Conservation (phyloP, 2,329 filamentous ascomycete genomes). For the Nigrograna mackinnonii region DNA sequence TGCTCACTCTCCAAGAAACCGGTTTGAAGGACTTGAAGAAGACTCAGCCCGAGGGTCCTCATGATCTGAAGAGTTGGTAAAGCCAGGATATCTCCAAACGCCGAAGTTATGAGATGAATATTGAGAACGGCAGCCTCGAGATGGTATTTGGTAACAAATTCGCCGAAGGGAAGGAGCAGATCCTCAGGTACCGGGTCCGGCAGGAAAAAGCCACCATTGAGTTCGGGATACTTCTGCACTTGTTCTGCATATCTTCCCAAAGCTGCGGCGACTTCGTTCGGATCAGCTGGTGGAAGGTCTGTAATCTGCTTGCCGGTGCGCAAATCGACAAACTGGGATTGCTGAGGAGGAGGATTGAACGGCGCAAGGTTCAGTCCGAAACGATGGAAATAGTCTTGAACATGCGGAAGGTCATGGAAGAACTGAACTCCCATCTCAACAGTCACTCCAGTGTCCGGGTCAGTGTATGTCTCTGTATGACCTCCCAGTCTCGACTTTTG, state of each 20-base stretch:
- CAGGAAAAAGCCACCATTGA: constrained; percentile 47
- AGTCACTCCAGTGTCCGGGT: constrained; percentile 29
- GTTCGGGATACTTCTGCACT: constrained; percentile 33
- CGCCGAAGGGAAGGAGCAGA: constrained; percentile 51
- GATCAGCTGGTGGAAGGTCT: constrained; percentile 1
- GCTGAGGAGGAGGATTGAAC: constrained; percentile 11
- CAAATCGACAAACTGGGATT: constrained; percentile 26
- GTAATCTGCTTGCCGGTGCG: constrained; percentile 15
- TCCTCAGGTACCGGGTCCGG: constrained; percentile 50
- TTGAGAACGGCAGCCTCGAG: constrained; percentile 44
- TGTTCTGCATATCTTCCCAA: constrained; percentile 26
- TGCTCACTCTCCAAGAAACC: constrained; percentile 14
- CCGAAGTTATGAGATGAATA: constrained; percentile 46
- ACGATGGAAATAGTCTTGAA: constrained; percentile 47
- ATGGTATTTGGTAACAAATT: constrained; percentile 54
- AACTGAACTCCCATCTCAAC: constrained; percentile 42
- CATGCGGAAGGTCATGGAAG: constrained; percentile 43
- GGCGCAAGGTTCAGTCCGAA: constrained; percentile 42
- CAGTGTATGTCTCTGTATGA: constrained; percentile 53
- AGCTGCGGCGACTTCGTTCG: constrained; percentile 9
- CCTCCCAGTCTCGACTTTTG: constrained; percentile 48
- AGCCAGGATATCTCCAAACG: constrained; percentile 48
- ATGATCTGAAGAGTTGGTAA: constrained; percentile 51
- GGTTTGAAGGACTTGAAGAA: constrained; percentile 12
- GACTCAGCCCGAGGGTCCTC: constrained; percentile 29